Conservation (phyloP, 192 early-diverging fungal species). For the Chytriomyces sp. region DNA sequence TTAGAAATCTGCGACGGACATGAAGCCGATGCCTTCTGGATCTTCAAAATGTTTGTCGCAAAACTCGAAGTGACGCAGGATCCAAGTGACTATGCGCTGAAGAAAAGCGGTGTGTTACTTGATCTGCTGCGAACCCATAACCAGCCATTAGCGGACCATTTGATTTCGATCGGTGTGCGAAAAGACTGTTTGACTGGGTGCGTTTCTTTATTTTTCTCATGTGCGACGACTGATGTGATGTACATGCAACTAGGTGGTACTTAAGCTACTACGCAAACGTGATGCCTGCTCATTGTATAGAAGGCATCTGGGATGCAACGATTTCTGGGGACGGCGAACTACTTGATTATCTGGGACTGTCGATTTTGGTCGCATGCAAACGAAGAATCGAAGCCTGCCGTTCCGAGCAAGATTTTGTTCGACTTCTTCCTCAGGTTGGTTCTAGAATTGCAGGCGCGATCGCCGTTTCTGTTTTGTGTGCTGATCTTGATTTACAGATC, state of each 20-base stretch:
- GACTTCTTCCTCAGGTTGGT: conserved; percentile 39
- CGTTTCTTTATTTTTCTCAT: neutral
- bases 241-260: conserved; percentile 42
- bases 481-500: conserved; percentile 34
- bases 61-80: conserved; percentile 16
- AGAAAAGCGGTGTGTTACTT: conserved; percentile 30
- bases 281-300: conserved; percentile 41
- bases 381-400: conserved; percentile 36
- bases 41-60: conserved; percentile 43
- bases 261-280: conserved; percentile 44
- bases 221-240: neutral
- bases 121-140: conserved; percentile 35
- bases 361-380: conserved; percentile 44
- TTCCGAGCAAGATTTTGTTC: conserved; percentile 33
- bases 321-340: conserved; percentile 35
- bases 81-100: conserved; percentile 1
- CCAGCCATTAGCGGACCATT: conserved; percentile 31
- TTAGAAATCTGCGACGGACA: conserved; percentile 50
- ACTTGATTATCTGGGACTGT: conserved; percentile 45
- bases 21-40: conserved; percentile 53
- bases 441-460: neutral
- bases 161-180: conserved; percentile 17
- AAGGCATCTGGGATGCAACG: conserved; percentile 51
- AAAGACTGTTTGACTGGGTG: conserved; percentile 6
- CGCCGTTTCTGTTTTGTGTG: neutral